Base-by-base conservation (phyloP, 2,329 filamentous ascomycete species). In the Aspergillus fructus region DNA sequence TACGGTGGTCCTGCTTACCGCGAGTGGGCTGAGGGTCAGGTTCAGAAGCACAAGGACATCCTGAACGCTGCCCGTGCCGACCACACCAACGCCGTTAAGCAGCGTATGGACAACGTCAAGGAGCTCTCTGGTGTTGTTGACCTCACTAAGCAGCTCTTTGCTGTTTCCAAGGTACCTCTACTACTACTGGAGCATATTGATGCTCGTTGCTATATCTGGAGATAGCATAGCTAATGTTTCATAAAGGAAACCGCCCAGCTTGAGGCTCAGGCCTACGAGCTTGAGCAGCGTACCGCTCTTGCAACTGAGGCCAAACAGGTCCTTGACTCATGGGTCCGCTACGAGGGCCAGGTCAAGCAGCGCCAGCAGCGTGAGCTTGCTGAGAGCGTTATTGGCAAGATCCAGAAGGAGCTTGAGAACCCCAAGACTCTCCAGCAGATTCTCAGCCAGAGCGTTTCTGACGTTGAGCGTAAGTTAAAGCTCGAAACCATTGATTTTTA, bases 321-420 rank as follows among this genome's bases (percentile, higher is more conserved):
- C 59, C 88, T 99, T 65, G 94, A 99, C 78, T 97, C 92, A 58
- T 99, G 94, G 96, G 93, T 97, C 65, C 90, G 94, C 76, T 99
- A 99, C 80, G 94, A 99, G 84, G 83, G 90, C 71, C 94, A 97
- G 84, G 93, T 99, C 74, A 99, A 97, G 90, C 89, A 93, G 83
- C 89, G 94, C 78, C 92, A 99, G 84, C 94, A 99, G 86, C 89
- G 85, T 80, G 94, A 99, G 85, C 87, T 99, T 66, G 91, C 94
- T 64, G 88, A 96, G 75, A 86, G 82, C 78, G 84, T 99, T 79
- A 97, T 99, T 73, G 87, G 89, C 83, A 99, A 97, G 87, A 94
- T 97, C 75, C 89, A 90, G 80, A 97, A 97, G 87, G 93, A 97
- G 85, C 87, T 99, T 59, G 91, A 97, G 85, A 97, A 90, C 85